Conservation (phyloP, 352 stramenopile species). For the Phytophthora meadii region DNA sequence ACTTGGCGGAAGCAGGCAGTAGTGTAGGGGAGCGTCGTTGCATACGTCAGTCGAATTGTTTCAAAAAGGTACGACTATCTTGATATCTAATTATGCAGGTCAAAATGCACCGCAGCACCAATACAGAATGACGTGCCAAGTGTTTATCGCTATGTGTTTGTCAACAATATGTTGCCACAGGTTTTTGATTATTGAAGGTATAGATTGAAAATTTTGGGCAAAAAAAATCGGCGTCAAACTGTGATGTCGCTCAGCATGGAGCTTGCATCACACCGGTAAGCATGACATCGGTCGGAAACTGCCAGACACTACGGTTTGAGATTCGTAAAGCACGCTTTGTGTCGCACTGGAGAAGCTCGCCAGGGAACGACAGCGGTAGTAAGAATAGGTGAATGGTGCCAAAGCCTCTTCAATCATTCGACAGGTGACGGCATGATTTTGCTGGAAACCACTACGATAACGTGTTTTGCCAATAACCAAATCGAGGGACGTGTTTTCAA, state of each 20-base stretch:
- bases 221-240: not conserved
- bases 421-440: too few relatives aligned
- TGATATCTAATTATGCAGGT: not conserved
- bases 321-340: constrained; percentile 5
- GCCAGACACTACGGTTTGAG: constrained; percentile 1
- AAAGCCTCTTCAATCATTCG: not conserved
- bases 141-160: not conserved
- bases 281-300: not conserved
- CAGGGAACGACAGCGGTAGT: not conserved
- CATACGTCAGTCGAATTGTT: constrained; percentile 27
- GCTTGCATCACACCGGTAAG: too few relatives aligned
- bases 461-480: constrained; percentile 7
- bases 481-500: constrained; percentile 2
- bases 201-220: not conserved
- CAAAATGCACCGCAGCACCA: too few relatives aligned
- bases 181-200: not conserved
- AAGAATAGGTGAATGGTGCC: not conserved
- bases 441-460: too few relatives aligned
- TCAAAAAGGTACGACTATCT: constrained; percentile 6
- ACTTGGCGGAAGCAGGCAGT: constrained; percentile 5
- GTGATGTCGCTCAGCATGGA: not conserved
- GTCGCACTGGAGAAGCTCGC: constrained; percentile 1
- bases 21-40: constrained; percentile 21
- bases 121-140: not conserved
- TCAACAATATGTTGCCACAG: not conserved